These are phyloP conservation scores for Stromatinia cepivora DNA, from an alignment of 2,329 filamentous ascomycete species.

Conservation along the genomic window DNA sequence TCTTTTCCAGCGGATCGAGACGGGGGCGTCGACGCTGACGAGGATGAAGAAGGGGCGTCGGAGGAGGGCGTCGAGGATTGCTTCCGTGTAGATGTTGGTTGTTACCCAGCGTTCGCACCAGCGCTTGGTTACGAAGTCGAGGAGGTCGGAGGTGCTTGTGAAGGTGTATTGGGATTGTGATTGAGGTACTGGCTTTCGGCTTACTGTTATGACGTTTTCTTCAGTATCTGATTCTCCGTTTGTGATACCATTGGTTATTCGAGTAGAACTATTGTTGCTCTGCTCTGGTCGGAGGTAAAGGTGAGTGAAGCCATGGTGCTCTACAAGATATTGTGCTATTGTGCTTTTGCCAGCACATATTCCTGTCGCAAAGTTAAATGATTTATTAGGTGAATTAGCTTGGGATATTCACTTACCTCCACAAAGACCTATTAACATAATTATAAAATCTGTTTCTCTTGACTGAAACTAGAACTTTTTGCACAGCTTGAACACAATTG, in stretches of 20 bases:
- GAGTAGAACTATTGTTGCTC: neutral
- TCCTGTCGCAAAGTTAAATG: constrained; percentile 51
- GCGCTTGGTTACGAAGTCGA: constrained; percentile 81
- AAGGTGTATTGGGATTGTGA: constrained; percentile 49
- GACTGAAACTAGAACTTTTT: neutral
- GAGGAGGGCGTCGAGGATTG: constrained; percentile 70
- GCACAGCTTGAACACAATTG: neutral
- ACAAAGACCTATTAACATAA: constrained; percentile 76
- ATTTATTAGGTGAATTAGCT: no score
- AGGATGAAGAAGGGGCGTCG: constrained; percentile 90
- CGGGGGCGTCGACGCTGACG: constrained; percentile 85
- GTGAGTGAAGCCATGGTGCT: constrained; percentile 77
- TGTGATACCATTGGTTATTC: constrained; percentile 19
- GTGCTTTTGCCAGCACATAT: constrained; percentile 93
- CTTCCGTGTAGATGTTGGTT: constrained; percentile 75
- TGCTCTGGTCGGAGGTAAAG: constrained; percentile 56
- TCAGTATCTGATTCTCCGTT: constrained; percentile 19
- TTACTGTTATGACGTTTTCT: constrained; percentile 9
- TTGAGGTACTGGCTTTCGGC: constrained; percentile 15
- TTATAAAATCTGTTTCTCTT: neutral
- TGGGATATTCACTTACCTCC: constrained; percentile 53
- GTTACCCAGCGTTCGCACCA: constrained; percentile 87
- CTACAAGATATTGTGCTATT: constrained; percentile 82
- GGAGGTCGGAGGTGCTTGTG: constrained; percentile 62
- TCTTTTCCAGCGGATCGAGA: constrained; percentile 79